A percentile compares a stretch with the other conserved stretches of the same genome.
Evolutionary conservation across 805 yeast species (phyloP).

Genomic region (Yarrowia alimentaria): DNA sequence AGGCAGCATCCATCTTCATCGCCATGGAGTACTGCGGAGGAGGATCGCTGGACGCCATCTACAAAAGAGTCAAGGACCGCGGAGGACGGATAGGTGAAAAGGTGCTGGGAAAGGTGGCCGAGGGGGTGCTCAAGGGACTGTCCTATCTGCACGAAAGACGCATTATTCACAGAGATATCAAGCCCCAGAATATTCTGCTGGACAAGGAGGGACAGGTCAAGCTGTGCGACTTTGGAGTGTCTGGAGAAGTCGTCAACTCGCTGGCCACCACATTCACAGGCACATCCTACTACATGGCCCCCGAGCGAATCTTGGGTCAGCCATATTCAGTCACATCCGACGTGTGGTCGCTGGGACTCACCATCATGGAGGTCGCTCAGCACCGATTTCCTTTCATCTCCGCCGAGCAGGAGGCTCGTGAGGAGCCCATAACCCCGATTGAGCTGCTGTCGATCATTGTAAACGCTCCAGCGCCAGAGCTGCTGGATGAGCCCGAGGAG

Average conservation of each 20-base stretch:
- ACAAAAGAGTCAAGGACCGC: conserved; percentile 65
- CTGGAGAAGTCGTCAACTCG: conserved; percentile 94
- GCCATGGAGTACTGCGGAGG: conserved; percentile 99
- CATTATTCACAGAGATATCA: conserved; percentile 92
- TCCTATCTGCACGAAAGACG: conserved; percentile 83
- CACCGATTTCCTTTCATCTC: conserved; percentile 76
- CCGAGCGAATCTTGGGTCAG: conserved; percentile 93
- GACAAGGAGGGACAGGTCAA: conserved; percentile 79
- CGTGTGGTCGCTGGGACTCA: conserved; percentile 94
- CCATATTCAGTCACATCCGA: conserved; percentile 94
- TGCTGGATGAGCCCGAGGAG: conserved; percentile 72
- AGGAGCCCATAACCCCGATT: conserved; percentile 67
- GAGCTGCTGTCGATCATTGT: conserved; percentile 80
- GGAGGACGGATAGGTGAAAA: conserved; percentile 91
- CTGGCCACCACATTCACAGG: conserved; percentile 96
- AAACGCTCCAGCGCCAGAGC: conserved; percentile 70
- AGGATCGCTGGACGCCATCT: conserved; percentile 83
- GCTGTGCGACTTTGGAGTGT: conserved; percentile 95
- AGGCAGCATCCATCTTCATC: conserved; percentile 77
- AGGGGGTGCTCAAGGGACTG: conserved; percentile 77
- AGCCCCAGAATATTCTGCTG: conserved; percentile 87
- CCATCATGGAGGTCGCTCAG: conserved; percentile 87
- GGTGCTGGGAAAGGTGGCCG: conserved; percentile 87
- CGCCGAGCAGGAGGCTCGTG: conserved; percentile 45
- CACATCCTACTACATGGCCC: conserved; percentile 98